phyloP scores from a whole-genome alignment of 495 filamentous ascomycete species.

The Xylaria palmicola region DNA sequence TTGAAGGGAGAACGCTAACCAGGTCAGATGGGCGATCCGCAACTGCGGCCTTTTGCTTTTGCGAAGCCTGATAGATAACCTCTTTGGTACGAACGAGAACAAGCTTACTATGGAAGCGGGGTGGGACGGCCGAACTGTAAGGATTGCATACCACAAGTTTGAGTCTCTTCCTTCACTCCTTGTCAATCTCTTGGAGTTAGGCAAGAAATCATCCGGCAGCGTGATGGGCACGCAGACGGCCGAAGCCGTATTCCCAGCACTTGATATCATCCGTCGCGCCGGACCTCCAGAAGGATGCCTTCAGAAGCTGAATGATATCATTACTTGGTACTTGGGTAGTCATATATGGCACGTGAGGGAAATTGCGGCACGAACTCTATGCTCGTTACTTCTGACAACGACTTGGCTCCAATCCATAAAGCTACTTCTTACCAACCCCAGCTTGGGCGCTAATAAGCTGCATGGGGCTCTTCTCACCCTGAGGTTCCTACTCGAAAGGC shows the following conservation, averaged over 20 bases:
- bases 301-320: conserved; percentile 45
- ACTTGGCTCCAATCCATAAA: conserved; percentile 52
- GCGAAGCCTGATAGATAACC: conserved; percentile 72
- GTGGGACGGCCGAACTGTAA: conserved; percentile 49
- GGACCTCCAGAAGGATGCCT: conserved; percentile 50
- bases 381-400: conserved; percentile 56
- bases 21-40: conserved; percentile 77
- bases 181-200: conserved; percentile 58
- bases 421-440: conserved; percentile 42
- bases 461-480: conserved; percentile 67
- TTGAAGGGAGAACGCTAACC: conserved; percentile 19
- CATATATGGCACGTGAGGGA: conserved; percentile 85
- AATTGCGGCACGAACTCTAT: conserved; percentile 79
- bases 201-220: conserved; percentile 38
- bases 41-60: conserved; percentile 92
- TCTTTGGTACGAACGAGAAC: conserved; percentile 66
- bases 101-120: conserved; percentile 49
- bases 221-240: conserved; percentile 46
- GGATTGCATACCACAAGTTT: conserved; percentile 68
- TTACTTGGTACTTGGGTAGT: conserved; percentile 63
- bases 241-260: conserved; percentile 81
- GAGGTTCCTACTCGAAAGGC: conserved; percentile 52
- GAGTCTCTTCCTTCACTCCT: conserved; percentile 68
- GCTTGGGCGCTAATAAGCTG: conserved; percentile 45
- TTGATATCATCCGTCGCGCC: conserved; percentile 75